Evolutionary conservation across 169 alveolate species (phyloP), one percentile per base, ranked within the genome.

Genomic region (Cryptosporidium andersoni): DNA sequence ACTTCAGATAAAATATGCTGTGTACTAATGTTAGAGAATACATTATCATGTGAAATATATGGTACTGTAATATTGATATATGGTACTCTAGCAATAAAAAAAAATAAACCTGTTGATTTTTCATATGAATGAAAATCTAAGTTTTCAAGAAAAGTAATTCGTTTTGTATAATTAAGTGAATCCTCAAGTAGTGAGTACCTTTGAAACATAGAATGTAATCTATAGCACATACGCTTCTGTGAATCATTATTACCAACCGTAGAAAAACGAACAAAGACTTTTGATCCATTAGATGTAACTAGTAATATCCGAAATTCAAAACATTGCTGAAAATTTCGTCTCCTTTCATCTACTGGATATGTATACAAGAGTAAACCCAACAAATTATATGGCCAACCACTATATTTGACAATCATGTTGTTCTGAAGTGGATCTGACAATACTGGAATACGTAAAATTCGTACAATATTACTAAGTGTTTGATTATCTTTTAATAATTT

Each of bases 281-380:
- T 74, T n/a, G 63, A 74, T 16, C 85, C 85, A 11, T 25, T 16
- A 16, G 85, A 43, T 1, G 85, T 48, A 8, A 74, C 47, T 16
- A 74, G 36, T 4, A 74, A 63, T 47, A 74, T 47, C 45, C 48
- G 55, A 43, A 74, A 74, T 45, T 74, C 85, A 74, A 74, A 74
- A 40, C 85, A 74, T 14, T 74, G 74, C 14, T 58, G 64, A 36
- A 56, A 74, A 3, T 63, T 51, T 56, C 85, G 43, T 58, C 40
- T 74, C 47, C 85, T 74, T 39, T 74, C 85, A 11, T 74, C 85
- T 2, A 74, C 60, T 43, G 68, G 68, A 49, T 74, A 60, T n/a
- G 60, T 64, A 11, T 74, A 60, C 36, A 74, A 64, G 4, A 74
- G 37, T 9, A 74, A 4, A 16, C 85, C 85, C 49, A 74, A 5